A percentile compares a stretch with the other conserved stretches of the same genome.
Evolutionary conservation across 2,329 filamentous ascomycete species (phyloP).

Genomic region (Pseudogymnoascus pannorum): DNA sequence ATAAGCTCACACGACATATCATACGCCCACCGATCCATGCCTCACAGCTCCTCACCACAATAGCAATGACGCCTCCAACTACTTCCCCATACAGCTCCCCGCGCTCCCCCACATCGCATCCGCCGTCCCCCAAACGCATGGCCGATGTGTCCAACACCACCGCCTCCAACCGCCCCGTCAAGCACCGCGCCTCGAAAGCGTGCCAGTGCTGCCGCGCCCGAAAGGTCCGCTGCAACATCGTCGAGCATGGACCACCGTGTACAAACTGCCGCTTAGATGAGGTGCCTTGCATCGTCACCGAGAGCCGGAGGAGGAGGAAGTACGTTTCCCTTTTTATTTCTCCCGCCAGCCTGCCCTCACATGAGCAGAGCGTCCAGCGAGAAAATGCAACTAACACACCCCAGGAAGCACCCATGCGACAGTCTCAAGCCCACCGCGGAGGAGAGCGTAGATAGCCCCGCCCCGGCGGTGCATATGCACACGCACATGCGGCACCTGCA

Average conservation of each 20-base stretch:
- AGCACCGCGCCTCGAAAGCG: constrained; percentile 82
- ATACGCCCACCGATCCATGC: neutral
- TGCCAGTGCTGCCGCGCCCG: constrained; percentile 82
- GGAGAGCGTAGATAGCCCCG: neutral
- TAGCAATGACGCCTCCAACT: neutral
- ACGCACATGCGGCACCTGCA: constrained; percentile 10
- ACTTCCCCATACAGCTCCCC: constrained; percentile 8
- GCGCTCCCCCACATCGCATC: constrained; percentile 12
- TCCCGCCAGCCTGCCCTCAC: constrained; percentile 20
- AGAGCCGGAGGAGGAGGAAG: constrained; percentile 65
- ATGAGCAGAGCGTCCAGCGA: constrained; percentile 17
- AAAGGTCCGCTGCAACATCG: constrained; percentile 87
- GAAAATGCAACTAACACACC: neutral
- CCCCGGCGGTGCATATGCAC: neutral
- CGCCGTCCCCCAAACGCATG: constrained; percentile 18
- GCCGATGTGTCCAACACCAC: constrained; percentile 15
- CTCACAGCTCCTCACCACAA: neutral
- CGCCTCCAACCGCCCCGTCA: constrained; percentile 34
- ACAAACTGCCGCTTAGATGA: constrained; percentile 35
- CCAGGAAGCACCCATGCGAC: constrained; percentile 1
- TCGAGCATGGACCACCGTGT: constrained; percentile 25
- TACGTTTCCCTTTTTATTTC: constrained; percentile 34
- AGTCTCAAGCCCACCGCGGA: neutral
- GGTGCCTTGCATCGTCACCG: constrained; percentile 44
- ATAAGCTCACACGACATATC: neutral